phyloP scores from a whole-genome alignment of 1,284 basidiomycete species.

The Fomitiporia mediterranea region DNA sequence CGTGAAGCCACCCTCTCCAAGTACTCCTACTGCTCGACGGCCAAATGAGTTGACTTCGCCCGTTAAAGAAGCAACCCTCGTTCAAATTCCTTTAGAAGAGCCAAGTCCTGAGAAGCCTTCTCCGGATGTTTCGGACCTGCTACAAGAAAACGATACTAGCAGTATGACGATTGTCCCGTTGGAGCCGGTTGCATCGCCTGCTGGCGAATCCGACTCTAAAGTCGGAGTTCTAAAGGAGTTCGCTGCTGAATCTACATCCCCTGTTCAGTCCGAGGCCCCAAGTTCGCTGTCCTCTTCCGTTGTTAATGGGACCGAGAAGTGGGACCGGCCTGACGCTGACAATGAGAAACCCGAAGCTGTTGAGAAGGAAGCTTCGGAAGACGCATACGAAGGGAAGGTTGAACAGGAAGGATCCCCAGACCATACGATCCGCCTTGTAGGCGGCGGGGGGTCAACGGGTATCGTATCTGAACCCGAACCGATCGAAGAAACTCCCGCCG shows the following conservation, averaged over 20 bases:
- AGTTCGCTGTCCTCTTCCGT: slow-evolving; percentile 17
- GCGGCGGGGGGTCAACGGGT: slow-evolving; percentile 41
- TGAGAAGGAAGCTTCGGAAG: slow-evolving; percentile 25
- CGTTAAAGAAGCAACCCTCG: slow-evolving; percentile 18
- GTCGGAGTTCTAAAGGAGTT: not conserved
- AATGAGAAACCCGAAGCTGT: slow-evolving; percentile 6
- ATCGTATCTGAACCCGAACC: slow-evolving; percentile 31
- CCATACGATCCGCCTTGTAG: slow-evolving; percentile 53
- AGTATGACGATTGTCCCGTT: slow-evolving; percentile 14
- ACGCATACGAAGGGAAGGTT: slow-evolving; percentile 1
- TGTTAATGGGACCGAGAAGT: slow-evolving; percentile 8
- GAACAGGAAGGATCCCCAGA: slow-evolving; percentile 20
- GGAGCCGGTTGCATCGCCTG: slow-evolving; percentile 12
- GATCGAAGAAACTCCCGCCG: slow-evolving; percentile 20
- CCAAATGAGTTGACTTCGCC: slow-evolving; percentile 8
- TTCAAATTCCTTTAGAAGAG: slow-evolving; percentile 14
- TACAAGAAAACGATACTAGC: slow-evolving; percentile 5
- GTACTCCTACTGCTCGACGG: slow-evolving; percentile 9
- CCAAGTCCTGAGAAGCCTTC: slow-evolving; percentile 9
- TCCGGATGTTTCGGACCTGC: slow-evolving; percentile 8
- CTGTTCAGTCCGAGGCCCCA: slow-evolving; percentile 11
- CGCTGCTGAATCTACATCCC: slow-evolving; percentile 4
- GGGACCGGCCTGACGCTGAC: not conserved
- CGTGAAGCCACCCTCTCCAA: slow-evolving; percentile 18
- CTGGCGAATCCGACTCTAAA: slow-evolving; percentile 2